Conservation (phyloP, 139 green algal genomes). For the Chlamydomonas applanata region DNA sequence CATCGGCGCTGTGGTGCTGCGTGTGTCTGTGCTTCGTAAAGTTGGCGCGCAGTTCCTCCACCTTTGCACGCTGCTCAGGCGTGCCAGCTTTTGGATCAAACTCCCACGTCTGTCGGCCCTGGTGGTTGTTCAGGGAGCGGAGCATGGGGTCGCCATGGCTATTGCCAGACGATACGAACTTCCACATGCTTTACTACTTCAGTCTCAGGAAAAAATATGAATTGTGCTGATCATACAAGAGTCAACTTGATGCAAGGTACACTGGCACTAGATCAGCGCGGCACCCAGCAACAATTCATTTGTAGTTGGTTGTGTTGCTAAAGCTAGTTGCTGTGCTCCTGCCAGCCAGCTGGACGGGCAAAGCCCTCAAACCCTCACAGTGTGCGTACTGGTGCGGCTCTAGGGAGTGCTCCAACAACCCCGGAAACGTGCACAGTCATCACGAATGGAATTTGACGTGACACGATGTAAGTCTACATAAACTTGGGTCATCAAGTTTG, state of each 20-base stretch:
- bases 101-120: constrained; percentile 84
- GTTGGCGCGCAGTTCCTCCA: constrained; percentile 58
- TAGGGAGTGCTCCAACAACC: no score
- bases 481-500: neutral
- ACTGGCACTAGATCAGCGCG: no score
- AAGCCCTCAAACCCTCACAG: no score
- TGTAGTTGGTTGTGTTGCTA: no score
- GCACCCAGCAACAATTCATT: no score
- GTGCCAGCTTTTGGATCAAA: constrained; percentile 71
- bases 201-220: neutral
- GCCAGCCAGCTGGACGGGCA: no score
- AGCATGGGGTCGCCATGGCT: constrained; percentile 38
- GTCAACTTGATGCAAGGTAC: no score
- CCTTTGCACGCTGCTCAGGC: constrained; percentile 52
- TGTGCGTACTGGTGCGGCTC: no score
- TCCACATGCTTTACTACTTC: constrained; percentile 52
- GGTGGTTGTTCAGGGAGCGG: constrained; percentile 56
- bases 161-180: constrained; percentile 40
- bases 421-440: no score
- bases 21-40: constrained; percentile 62
- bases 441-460: neutral
- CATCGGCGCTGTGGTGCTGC: constrained; percentile 82
- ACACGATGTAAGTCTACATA: neutral
- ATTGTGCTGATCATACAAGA: neutral
- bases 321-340: no score